A percentile compares a stretch with the other conserved stretches of the same genome.
Conservation (phyloP, 169 alveolate species). For the Plasmodium reichenowi region DNA sequence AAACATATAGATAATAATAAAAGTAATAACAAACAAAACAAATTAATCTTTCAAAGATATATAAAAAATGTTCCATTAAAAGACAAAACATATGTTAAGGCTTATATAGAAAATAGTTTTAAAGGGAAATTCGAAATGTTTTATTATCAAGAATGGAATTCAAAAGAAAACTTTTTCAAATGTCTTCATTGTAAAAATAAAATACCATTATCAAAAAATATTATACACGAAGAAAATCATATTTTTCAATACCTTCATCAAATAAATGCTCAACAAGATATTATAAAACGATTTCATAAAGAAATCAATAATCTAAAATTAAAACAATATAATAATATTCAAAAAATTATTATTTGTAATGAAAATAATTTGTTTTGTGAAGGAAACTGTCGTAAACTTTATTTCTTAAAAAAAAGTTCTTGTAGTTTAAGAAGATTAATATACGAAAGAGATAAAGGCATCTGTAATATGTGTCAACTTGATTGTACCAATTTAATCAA, state of each 20-base stretch:
- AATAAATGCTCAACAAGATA: conserved; percentile 10
- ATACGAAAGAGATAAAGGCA: conserved; percentile 65
- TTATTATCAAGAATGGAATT: conserved; percentile 50
- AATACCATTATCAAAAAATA: conserved; percentile 1
- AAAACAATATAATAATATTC: conserved; percentile 16
- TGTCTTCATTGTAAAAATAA: conserved; percentile 33
- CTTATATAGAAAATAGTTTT: conserved; percentile 60
- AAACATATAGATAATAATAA: background rate
- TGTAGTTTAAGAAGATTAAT: conserved; percentile 54
- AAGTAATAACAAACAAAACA: background rate
- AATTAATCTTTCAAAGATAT: conserved; percentile 44
- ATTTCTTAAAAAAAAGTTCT: conserved; percentile 63
- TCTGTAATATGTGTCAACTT: conserved; percentile 41
- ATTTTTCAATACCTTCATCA: conserved; percentile 17
- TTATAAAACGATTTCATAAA: conserved; percentile 4
- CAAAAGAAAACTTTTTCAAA: conserved; percentile 4
- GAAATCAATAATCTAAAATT: conserved; percentile 21
- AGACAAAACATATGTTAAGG: conserved; percentile 47
- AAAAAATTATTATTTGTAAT: conserved; percentile 49
- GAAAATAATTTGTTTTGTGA: conserved; percentile 59
- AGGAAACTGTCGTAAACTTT: conserved; percentile 29
- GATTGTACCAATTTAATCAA: conserved; percentile 48
- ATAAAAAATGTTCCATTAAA: conserved; percentile 19
- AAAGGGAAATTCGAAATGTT: conserved; percentile 41
- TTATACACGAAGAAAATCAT: conserved; percentile 15